Conservation (phyloP, 345 rosid species). For the Moricandia moricandioides region DNA sequence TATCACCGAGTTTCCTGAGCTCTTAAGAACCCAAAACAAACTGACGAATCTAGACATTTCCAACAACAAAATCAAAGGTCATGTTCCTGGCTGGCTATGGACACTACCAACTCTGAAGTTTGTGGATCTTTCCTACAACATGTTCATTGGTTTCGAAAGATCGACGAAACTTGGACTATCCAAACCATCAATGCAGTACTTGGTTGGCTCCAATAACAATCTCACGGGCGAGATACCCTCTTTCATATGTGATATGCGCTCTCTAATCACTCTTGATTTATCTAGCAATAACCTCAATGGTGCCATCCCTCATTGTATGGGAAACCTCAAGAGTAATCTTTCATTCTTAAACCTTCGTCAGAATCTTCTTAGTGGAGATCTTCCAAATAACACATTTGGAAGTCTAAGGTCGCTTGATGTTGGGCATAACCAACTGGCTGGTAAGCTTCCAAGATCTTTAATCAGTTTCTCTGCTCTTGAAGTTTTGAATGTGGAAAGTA, state of each 20-base stretch:
- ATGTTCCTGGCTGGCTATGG: slow-evolving; percentile 21
- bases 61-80: slow-evolving; percentile 18
- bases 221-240: neutral
- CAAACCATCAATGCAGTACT: neutral
- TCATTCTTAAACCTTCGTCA: neutral
- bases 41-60: neutral
- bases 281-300: neutral
- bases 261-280: neutral
- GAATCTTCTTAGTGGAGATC: neutral
- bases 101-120: neutral
- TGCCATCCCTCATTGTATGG: neutral
- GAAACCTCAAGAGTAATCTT: neutral
- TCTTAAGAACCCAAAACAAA: neutral
- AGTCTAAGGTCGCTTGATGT: slow-evolving; percentile 28
- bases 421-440: slow-evolving; percentile 23
- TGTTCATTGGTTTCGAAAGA: neutral
- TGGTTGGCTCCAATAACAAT: neutral
- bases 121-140: slow-evolving; percentile 10
- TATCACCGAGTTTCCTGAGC: slow-evolving; percentile 14
- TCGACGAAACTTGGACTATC: neutral
- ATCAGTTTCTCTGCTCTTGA: neutral
- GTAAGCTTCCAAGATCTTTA: slow-evolving; percentile 29
- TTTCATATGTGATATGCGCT: neutral
- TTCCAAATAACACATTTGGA: slow-evolving; percentile 12
- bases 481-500: slow-evolving; percentile 23